phyloP scores from a whole-genome alignment of 2,329 filamentous ascomycete genomes.

The Seiridium cupressi region DNA sequence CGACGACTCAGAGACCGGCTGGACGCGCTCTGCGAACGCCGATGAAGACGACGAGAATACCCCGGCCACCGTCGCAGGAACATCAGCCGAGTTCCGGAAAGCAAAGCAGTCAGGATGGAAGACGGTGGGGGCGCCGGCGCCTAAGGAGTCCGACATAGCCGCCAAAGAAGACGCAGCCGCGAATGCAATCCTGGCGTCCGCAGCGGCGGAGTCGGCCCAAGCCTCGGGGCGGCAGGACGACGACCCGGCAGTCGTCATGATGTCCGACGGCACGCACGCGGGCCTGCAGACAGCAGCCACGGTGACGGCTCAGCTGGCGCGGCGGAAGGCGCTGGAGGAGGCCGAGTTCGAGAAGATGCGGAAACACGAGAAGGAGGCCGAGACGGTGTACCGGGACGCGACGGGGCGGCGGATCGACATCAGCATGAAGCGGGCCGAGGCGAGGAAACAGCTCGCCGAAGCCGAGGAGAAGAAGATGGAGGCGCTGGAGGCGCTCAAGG shows the following conservation, averaged over 20 bases:
- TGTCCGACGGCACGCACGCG: slow-evolving; percentile 85
- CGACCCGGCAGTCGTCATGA: slow-evolving; percentile 50
- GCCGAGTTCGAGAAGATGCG: slow-evolving; percentile 37
- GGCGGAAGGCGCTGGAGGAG: slow-evolving; percentile 59
- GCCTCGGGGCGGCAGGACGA: slow-evolving; percentile 48
- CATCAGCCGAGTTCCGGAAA: slow-evolving; percentile 65
- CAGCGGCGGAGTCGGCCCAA: slow-evolving; percentile 64
- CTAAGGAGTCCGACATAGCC: slow-evolving; percentile 17
- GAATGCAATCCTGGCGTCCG: slow-evolving; percentile 74
- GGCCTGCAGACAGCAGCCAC: slow-evolving; percentile 83
- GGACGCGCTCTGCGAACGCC: slow-evolving; percentile 45
- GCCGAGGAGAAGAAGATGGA: slow-evolving; percentile 72
- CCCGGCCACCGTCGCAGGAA: slow-evolving; percentile 47
- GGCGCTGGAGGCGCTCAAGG: slow-evolving; percentile 70
- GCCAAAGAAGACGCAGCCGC: slow-evolving; percentile 61
- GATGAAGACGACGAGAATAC: slow-evolving; percentile 54
- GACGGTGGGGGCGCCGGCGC: slow-evolving; percentile 51
- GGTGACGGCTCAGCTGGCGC: slow-evolving; percentile 67
- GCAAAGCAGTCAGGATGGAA: slow-evolving; percentile 82
- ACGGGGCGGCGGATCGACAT: slow-evolving; percentile 93
- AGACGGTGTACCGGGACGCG: slow-evolving; percentile 94
- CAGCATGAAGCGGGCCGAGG: slow-evolving; percentile 84
- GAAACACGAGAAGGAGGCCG: slow-evolving; percentile 50
- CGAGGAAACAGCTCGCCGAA: slow-evolving; percentile 62
- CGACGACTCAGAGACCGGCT: slow-evolving; percentile 60